Evolutionary conservation across 108 stramenopile genomes (phyloP).

Genomic region (Cyclostephanos invisitatus): DNA sequence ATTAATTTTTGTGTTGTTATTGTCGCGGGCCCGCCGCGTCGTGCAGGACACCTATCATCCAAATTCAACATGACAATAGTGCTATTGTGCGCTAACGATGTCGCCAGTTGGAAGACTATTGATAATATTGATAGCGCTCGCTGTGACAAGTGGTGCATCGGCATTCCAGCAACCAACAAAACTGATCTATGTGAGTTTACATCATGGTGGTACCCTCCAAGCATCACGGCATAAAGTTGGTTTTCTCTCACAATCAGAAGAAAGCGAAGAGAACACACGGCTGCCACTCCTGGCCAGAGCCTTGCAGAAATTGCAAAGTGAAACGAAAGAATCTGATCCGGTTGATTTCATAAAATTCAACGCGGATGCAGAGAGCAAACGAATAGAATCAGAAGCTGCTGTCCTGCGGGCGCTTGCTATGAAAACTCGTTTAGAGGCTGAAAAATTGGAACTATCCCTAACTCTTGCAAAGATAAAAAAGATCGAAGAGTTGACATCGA

Average conservation of each 20-base stretch:
- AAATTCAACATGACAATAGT: no score
- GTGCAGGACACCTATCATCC: no score
- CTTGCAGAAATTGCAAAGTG: constrained; percentile 1
- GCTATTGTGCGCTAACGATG: not conserved
- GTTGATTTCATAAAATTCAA: not conserved
- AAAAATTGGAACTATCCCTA: constrained; percentile 32
- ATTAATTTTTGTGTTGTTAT: no score
- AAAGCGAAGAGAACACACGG: not conserved
- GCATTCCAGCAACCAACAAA: constrained; percentile 9
- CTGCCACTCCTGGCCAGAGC: constrained; percentile 8
- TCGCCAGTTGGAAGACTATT: not conserved
- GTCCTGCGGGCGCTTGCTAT: constrained; percentile 27
- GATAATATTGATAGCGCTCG: not conserved
- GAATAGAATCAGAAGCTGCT: constrained; percentile 19
- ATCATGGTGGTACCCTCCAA: not conserved
- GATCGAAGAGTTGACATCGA: constrained; percentile 19
- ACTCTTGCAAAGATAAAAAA: constrained; percentile 42
- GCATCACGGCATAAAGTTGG: not conserved
- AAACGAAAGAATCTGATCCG: not conserved
- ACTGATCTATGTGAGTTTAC: not conserved
- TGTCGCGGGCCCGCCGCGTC: no score
- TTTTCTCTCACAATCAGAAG: not conserved
- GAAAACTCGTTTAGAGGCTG: constrained; percentile 38
- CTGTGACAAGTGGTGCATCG: not conserved
- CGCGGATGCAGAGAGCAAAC: not conserved